A percentile compares a stretch with the other conserved stretches of the same genome.
Evolutionary conservation across 192 early-diverging fungal species (phyloP).

Genomic region (Coemansia sp.): DNA sequence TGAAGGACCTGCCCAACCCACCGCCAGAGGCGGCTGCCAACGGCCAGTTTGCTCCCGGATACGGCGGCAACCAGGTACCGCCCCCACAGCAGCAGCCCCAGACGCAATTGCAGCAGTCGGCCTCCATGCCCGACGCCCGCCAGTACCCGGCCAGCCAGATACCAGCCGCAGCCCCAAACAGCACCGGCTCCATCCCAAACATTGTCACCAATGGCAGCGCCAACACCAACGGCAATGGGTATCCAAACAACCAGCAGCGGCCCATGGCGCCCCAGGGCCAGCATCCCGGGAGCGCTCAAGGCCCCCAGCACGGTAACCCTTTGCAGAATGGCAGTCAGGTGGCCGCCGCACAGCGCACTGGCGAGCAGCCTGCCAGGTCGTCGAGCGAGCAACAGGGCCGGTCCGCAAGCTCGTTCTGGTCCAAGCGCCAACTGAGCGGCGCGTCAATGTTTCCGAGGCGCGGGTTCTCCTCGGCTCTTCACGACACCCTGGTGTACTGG

Average conservation of each 20-base stretch:
- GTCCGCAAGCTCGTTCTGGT: conserved; percentile 40
- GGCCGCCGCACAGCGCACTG: background rate
- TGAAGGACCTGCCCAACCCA: conserved; percentile 13
- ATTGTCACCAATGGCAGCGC: conserved; percentile 1
- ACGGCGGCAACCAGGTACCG: background rate
- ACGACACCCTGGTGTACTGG: conserved; percentile 35
- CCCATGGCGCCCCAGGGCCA: conserved; percentile 1
- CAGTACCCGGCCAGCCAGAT: background rate
- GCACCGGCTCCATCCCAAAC: conserved; percentile 1
- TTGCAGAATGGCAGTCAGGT: too few species aligned
- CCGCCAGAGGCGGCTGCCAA: background rate
- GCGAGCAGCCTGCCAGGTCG: conserved; percentile 1
- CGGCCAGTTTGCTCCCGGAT: background rate
- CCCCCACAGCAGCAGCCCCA: conserved; percentile 6
- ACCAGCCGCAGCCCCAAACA: conserved; percentile 2
- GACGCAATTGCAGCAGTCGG: conserved; percentile 12
- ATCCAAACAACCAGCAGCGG: background rate
- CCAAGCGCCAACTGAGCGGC: conserved; percentile 23
- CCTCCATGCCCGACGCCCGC: conserved; percentile 28
- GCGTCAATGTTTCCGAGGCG: conserved; percentile 43
- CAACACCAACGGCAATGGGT: conserved; percentile 4
- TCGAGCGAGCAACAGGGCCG: too few species aligned
- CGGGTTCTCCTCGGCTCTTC: conserved; percentile 45
- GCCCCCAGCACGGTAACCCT: too few species aligned
- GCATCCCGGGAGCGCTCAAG: background rate